These are phyloP conservation scores for Lachancea sp. DNA, from an alignment of 805 yeast species.

Conservation along the genomic window DNA sequence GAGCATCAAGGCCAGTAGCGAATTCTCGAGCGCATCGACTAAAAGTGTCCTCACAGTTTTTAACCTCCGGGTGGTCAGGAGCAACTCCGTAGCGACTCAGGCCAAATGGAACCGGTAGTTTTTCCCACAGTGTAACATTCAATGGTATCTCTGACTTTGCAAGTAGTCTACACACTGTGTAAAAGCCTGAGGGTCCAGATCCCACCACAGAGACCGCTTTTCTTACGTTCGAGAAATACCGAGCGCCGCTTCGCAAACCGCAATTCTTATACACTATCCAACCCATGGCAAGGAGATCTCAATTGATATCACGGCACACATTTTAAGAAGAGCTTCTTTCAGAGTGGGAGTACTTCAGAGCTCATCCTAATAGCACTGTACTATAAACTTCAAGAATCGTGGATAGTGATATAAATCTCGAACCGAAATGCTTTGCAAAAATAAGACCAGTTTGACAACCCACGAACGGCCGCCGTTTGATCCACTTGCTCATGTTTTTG, in stretches of 20 bases:
- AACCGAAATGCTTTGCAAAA: too few species aligned
- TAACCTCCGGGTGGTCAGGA: slow-evolving; percentile 97
- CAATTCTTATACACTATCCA: not conserved
- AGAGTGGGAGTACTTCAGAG: too few species aligned
- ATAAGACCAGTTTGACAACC: too few species aligned
- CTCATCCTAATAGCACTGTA: too few species aligned
- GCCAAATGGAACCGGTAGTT: slow-evolving; percentile 86
- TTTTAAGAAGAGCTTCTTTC: too few species aligned
- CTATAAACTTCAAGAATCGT: too few species aligned
- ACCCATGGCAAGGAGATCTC: not conserved
- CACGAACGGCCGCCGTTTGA: too few species aligned
- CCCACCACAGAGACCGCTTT: slow-evolving; percentile 70
- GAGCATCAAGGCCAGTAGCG: slow-evolving; percentile 15
- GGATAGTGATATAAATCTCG: too few species aligned
- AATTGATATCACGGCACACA: too few species aligned
- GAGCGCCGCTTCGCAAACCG: not conserved
- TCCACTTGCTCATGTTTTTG: too few species aligned
- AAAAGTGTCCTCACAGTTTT: slow-evolving; percentile 68
- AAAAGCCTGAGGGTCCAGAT: slow-evolving; percentile 95
- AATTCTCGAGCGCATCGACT: slow-evolving; percentile 38
- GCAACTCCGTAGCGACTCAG: slow-evolving; percentile 94
- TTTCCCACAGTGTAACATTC: slow-evolving; percentile 72
- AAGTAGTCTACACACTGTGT: slow-evolving; percentile 71
- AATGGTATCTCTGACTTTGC: slow-evolving; percentile 39
- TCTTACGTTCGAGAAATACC: not conserved